Percentiles rank a stretch among this genome's conserved stretches.
These are phyloP conservation scores for Penicillium sp. DNA, from an alignment of 2,329 filamentous ascomycete genomes.

Conservation along the genomic window DNA sequence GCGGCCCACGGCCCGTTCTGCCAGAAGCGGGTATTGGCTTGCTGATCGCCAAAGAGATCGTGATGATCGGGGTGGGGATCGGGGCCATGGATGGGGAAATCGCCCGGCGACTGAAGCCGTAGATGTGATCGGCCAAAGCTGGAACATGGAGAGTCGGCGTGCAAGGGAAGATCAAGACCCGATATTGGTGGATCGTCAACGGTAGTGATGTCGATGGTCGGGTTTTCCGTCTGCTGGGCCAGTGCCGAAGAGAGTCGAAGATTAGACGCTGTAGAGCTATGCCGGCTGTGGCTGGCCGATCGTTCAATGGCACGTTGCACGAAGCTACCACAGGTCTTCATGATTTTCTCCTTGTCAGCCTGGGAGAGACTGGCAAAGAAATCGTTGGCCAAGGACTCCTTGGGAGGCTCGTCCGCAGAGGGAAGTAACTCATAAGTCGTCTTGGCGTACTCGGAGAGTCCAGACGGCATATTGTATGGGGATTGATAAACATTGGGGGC, in stretches of 20 bases:
- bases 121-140: conserved; percentile 48
- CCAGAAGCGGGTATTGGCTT: conserved; percentile 51
- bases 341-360: conserved; percentile 47
- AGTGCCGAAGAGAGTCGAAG: conserved; percentile 43
- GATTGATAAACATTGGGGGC: conserved; percentile 47
- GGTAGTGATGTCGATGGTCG: conserved; percentile 48
- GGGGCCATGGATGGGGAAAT: conserved; percentile 43
- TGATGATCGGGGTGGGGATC: conserved; percentile 46
- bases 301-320: conserved; percentile 45
- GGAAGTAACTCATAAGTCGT: conserved; percentile 43
- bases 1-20: conserved; percentile 48
- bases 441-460: conserved; percentile 47
- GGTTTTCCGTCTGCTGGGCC: conserved; percentile 45
- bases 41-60: conserved; percentile 50
- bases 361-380: conserved; percentile 45
- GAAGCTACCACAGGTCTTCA: conserved; percentile 48
- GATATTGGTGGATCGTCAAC: conserved; percentile 44
- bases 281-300: conserved; percentile 41
- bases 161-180: conserved; percentile 42
- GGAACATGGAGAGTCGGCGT: conserved; percentile 48
- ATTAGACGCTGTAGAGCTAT: conserved; percentile 42
- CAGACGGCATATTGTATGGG: conserved; percentile 49
- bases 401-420: conserved; percentile 38
- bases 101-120: conserved; percentile 47
- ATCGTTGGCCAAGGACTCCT: conserved; percentile 46